Percentiles rank a stretch among this genome's conserved stretches.
Conservation (phyloP, 1,284 basidiomycete species). For the Termitomyces sp. region DNA sequence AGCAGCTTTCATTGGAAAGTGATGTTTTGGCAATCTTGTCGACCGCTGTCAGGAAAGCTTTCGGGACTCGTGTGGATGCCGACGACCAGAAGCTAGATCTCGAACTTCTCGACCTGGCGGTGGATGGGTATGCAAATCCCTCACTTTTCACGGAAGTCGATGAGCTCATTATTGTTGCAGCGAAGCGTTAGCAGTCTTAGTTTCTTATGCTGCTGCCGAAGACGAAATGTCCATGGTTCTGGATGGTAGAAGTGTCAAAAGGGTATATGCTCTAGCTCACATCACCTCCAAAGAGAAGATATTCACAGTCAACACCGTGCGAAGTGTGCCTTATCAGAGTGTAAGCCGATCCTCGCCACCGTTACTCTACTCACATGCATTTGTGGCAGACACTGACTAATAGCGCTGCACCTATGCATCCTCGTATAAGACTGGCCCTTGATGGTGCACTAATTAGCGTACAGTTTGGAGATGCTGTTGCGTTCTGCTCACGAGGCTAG, state of each 20-base stretch:
- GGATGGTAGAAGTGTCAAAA: conserved; percentile 38
- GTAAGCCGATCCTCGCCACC: conserved; percentile 35
- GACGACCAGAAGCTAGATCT: conserved; percentile 51
- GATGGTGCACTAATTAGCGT: conserved; percentile 54
- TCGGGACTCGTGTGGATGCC: conserved; percentile 30
- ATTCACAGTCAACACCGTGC: conserved; percentile 44
- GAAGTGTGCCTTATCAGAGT: conserved; percentile 67
- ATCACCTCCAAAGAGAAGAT: conserved; percentile 36
- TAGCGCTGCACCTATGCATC: conserved; percentile 64
- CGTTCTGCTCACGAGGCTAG: conserved; percentile 61
- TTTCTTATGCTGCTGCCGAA: conserved; percentile 61
- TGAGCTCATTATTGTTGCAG: conserved; percentile 28
- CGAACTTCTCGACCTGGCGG: conserved; percentile 63
- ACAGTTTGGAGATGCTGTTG: conserved; percentile 75
- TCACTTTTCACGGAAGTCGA: conserved; percentile 3
- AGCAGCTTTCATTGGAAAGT: conserved; percentile 51
- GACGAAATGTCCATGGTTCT: conserved; percentile 38
- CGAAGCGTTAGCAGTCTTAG: conserved; percentile 52
- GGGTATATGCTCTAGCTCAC: conserved; percentile 60
- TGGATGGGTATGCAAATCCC: conserved; percentile 45
- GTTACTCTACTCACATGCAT: neutral
- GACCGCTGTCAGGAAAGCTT: conserved; percentile 37
- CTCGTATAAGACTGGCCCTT: conserved; percentile 55
- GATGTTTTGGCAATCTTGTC: conserved; percentile 44
- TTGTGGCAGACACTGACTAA: conserved; percentile 44